A percentile compares a stretch with the other conserved stretches of the same genome.
These are phyloP conservation scores for Bombardia bombarda DNA, from an alignment of 495 filamentous ascomycete genomes.

Conservation along the genomic window DNA sequence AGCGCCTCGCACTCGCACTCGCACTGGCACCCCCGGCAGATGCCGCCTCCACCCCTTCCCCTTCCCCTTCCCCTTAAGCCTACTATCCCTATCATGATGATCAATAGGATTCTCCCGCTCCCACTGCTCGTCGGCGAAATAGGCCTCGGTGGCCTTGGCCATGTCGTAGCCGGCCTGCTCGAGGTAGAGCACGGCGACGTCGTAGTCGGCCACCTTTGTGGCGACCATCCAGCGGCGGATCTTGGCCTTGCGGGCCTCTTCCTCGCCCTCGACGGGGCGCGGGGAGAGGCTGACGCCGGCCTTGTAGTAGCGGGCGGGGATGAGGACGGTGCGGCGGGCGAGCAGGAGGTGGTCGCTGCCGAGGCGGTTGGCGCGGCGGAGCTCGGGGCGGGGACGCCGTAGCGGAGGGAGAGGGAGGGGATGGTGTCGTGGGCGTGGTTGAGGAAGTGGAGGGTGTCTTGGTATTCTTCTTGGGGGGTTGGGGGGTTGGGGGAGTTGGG, in stretches of 20 bases:
- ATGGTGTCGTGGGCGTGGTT: slow-evolving; percentile 54
- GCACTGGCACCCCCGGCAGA: no score
- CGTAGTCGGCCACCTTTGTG: slow-evolving; percentile 65
- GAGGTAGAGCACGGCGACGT: slow-evolving; percentile 63
- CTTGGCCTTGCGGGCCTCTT: slow-evolving; percentile 55
- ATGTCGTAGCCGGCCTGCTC: slow-evolving; percentile 58
- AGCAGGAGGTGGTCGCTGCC: slow-evolving; percentile 56
- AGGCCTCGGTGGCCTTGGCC: slow-evolving; percentile 50
- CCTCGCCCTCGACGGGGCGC: slow-evolving; percentile 57
- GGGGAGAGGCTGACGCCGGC: slow-evolving; percentile 56
- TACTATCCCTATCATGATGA: no score
- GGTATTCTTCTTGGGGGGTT: slow-evolving; percentile 8
- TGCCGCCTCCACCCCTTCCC: no score
- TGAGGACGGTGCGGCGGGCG: slow-evolving; percentile 56
- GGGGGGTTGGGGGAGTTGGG: slow-evolving; percentile 27
- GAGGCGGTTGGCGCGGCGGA: slow-evolving; percentile 55
- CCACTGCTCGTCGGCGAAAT: slow-evolving; percentile 62
- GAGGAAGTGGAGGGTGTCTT: slow-evolving; percentile 63
- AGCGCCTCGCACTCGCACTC: slow-evolving; percentile 17
- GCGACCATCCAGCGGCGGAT: slow-evolving; percentile 64
- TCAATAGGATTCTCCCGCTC: slow-evolving; percentile 58
- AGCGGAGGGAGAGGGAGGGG: slow-evolving; percentile 56
- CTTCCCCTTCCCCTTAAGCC: no score
- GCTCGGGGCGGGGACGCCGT: slow-evolving; percentile 48
- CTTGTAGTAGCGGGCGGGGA: slow-evolving; percentile 52